A percentile compares a stretch with the other conserved stretches of the same genome.
phyloP scores from a whole-genome alignment of 2,329 filamentous ascomycete genomes.

The Simplicillium aogashimaense region DNA sequence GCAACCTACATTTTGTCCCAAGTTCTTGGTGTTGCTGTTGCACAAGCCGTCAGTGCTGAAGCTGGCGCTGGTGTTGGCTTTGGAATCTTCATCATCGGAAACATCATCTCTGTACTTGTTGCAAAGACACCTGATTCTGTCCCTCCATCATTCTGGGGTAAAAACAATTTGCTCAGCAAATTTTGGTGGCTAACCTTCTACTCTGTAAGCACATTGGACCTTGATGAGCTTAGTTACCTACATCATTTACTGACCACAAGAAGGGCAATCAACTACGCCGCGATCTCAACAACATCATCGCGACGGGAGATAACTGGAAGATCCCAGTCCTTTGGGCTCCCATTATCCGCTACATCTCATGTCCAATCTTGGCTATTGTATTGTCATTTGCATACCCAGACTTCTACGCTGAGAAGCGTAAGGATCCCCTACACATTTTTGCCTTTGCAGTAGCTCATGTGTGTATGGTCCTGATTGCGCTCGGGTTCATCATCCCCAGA shows the following conservation, averaged over 20 bases:
- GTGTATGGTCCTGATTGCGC: slow-evolving; percentile 27
- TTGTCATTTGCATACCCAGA: slow-evolving; percentile 35
- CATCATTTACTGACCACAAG: slow-evolving; percentile 1
- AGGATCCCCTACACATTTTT: slow-evolving; percentile 30
- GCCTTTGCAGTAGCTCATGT: slow-evolving; percentile 29
- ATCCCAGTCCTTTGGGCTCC: slow-evolving; percentile 36
- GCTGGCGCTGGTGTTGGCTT: slow-evolving; percentile 38
- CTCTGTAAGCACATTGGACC: slow-evolving; percentile 28
- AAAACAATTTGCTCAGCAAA: slow-evolving; percentile 22
- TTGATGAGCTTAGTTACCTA: rapidly evolving
- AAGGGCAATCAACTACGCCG: slow-evolving; percentile 41
- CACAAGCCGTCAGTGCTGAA: slow-evolving; percentile 27
- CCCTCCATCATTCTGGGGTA: slow-evolving; percentile 31
- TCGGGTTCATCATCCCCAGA: slow-evolving; percentile 33
- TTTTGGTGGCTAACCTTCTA: slow-evolving; percentile 44
- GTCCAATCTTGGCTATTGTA: slow-evolving; percentile 33
- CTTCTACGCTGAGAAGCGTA: slow-evolving; percentile 21
- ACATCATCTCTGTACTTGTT: slow-evolving; percentile 21
- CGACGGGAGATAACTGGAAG: slow-evolving; percentile 37
- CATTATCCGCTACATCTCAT: slow-evolving; percentile 32
- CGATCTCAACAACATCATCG: slow-evolving; percentile 39
- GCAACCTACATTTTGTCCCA: slow-evolving; percentile 37
- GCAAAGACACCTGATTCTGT: slow-evolving; percentile 25
- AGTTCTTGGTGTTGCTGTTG: slow-evolving; percentile 34
- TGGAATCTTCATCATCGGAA: slow-evolving; percentile 32